These are phyloP conservation scores for Cordyceps militaris DNA, from an alignment of 2,329 filamentous ascomycete genomes.

Conservation along the genomic window DNA sequence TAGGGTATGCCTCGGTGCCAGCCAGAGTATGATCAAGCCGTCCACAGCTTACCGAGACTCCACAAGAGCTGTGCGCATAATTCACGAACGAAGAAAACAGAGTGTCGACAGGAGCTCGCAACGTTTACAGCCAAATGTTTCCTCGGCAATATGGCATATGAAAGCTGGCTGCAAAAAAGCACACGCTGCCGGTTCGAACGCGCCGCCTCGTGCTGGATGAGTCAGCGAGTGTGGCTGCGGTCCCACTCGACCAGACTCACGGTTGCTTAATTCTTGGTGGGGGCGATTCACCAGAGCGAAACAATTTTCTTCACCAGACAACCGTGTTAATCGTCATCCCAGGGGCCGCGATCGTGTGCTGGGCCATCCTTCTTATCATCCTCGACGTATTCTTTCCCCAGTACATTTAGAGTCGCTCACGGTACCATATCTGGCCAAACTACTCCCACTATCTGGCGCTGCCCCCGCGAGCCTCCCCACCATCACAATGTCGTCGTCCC, in stretches of 20 bases:
- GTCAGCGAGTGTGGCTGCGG: neutral
- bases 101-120: neutral
- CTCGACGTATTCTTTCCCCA: neutral
- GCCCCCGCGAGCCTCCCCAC: neutral
- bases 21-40: neutral
- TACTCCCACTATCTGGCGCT: neutral
- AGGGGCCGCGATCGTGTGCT: neutral
- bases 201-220: conserved; percentile 6
- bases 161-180: neutral
- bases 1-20: conserved; percentile 1
- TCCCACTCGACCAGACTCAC: conserved; percentile 6
- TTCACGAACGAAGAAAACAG: neutral
- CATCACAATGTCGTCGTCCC: conserved; percentile 41
- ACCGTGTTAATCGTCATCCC: neutral
- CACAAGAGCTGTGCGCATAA: neutral
- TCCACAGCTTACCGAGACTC: neutral
- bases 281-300: neutral
- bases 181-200: conserved; percentile 5
- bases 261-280: neutral
- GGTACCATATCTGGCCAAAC: no score
- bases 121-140: neutral
- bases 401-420: neutral
- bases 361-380: neutral
- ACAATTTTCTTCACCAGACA: conserved; percentile 9
- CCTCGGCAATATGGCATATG: no score